Evolutionary conservation across 345 rosid genomes (phyloP), one percentile per base, ranked within the genome.

Genomic region (Aquilaria yunnanensis): DNA sequence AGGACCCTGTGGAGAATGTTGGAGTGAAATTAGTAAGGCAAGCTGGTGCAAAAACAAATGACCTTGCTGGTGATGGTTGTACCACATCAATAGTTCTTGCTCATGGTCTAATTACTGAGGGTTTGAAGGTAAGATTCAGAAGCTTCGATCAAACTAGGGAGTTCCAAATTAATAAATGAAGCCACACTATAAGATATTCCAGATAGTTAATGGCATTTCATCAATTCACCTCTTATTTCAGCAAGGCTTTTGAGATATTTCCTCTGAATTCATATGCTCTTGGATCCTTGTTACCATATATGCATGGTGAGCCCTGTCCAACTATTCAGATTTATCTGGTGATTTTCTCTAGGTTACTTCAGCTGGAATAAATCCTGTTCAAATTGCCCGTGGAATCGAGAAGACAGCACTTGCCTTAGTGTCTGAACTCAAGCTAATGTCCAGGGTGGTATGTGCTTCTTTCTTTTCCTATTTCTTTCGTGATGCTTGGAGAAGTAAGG

Each of bases 1-100:
- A 86, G 71, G 97, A 89, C 34, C 88, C 98, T 2, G 54, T 92
- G 70, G 98, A 87, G 82, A 89, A 93, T 77, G 92, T 93, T 74
- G 98, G 98, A 67, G 97, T 89, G 59, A 93, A 89, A 72, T 74
- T 93, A 83, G 93, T 89, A 75, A 89, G 98, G 74, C 98, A 89
- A 80, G 94, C 98, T 5, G 98, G 97, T 68, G 96, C 97, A 23
- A 93, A 78, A 74, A 93, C 97, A 66, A 93, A 89, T 79, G 88
- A 87, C 51, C 93, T 84, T 65, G 98, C 94, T 0, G 96, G 97
- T 71, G 97, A 93, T 80, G 98, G 98, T 64, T 93, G 94, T 61
- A 89, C 94, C 33, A 90, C 98, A 37, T 86, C 98, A 64, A 77
- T 93, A 65, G 12, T 93, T 64, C 98, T 93, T 72, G 93, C 97